Evolutionary conservation across 345 rosid species (phyloP).

Genomic region (Rhodamnia argentea): DNA sequence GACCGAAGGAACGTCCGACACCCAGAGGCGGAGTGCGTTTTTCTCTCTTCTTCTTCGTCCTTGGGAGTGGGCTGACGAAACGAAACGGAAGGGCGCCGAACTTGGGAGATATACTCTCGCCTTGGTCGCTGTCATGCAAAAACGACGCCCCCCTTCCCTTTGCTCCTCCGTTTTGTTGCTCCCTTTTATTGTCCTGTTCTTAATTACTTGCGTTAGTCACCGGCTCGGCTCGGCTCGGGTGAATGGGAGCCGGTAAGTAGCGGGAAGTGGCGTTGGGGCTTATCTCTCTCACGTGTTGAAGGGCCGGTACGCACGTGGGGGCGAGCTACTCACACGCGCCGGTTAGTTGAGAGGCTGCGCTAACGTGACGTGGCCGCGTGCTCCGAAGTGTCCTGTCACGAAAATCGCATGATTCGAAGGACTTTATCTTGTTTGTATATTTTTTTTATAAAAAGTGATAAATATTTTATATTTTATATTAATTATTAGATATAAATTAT

Average conservation of each 20-base stretch:
- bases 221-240: neutral
- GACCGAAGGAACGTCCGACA: neutral
- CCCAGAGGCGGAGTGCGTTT: neutral
- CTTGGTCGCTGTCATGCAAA: neutral
- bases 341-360: neutral
- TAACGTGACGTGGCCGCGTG: neutral
- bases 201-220: neutral
- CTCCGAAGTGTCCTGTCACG: neutral
- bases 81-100: neutral
- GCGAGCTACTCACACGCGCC: neutral
- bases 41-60: neutral
- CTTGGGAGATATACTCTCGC: neutral
- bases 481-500: too few relatives aligned
- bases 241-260: neutral
- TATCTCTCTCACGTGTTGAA: constrained; percentile 9
- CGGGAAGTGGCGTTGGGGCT: neutral
- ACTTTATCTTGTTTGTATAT: too few relatives aligned
- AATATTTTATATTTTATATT: too few relatives aligned
- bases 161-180: neutral
- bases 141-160: neutral
- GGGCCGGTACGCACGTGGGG: constrained; percentile 16
- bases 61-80: neutral
- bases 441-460: too few relatives aligned
- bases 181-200: neutral
- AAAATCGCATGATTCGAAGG: too few relatives aligned